Conservation (phyloP, 176 grass and related monocot species). For the Miscanthus lutarioriparius region DNA sequence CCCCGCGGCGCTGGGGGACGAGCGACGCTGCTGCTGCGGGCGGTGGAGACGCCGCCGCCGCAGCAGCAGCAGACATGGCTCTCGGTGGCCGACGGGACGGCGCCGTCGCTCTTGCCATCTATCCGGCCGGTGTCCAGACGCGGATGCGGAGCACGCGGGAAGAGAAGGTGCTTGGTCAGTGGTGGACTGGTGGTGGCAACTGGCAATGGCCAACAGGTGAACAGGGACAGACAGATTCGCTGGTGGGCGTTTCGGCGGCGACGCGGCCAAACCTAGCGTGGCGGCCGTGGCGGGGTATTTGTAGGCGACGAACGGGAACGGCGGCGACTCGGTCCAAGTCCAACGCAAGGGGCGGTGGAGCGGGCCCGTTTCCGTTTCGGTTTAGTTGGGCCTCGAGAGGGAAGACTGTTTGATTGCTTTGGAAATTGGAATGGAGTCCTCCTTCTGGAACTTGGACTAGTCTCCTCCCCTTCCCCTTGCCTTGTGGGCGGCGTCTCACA, state of each 20-base stretch:
- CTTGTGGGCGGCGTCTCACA: no score
- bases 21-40: neutral
- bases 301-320: neutral
- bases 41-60: neutral
- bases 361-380: neutral
- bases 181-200: neutral
- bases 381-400: neutral
- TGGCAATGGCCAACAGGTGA: neutral
- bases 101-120: constrained; percentile 16
- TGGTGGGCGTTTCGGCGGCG: constrained; percentile 15
- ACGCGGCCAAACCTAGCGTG: constrained; percentile 21
- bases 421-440: neutral
- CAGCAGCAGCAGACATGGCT: neutral
- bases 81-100: neutral
- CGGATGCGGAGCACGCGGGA: neutral
- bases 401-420: neutral
- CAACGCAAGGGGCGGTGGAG: neutral
- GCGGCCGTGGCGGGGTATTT: neutral
- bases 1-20: neutral
- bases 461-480: neutral
- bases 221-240: neutral
- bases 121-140: neutral
- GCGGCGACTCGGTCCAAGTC: constrained; percentile 15
- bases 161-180: neutral
- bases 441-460: constrained; percentile 14